phyloP scores from a whole-genome alignment of 202 grass and related monocot genomes.

The Dendrocalamus latiflorus region DNA sequence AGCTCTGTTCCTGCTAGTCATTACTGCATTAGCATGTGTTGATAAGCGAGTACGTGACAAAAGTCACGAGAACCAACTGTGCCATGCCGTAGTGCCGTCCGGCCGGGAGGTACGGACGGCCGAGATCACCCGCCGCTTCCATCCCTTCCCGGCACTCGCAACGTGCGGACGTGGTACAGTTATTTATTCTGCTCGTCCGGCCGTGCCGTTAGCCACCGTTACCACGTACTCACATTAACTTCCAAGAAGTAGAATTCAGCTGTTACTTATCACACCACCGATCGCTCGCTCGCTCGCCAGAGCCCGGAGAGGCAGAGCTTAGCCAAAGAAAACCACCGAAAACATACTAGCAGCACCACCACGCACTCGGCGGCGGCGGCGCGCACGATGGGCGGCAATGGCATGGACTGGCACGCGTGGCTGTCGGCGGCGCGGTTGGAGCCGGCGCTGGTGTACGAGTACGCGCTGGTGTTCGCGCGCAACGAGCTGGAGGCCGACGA shows the following conservation, averaged over 20 bases:
- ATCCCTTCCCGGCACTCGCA: not conserved
- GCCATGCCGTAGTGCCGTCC: not conserved
- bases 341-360: not conserved
- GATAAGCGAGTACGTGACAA: constrained; percentile 14
- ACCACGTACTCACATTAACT: not conserved
- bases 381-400: not conserved
- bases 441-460: constrained; percentile 50
- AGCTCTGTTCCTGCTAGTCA: not conserved
- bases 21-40: not conserved
- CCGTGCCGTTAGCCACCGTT: not conserved
- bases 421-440: constrained; percentile 60
- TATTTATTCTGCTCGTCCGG: not conserved
- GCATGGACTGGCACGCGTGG: constrained; percentile 92
- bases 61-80: constrained; percentile 32
- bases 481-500: constrained; percentile 92
- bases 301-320: not conserved
- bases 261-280: not conserved
- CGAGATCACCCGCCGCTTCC: not conserved
- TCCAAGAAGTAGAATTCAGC: not conserved
- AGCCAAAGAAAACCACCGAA: not conserved
- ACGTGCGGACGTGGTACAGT: not conserved
- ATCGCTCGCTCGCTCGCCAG: not conserved
- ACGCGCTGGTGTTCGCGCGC: constrained; percentile 59
- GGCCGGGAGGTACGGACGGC: not conserved
- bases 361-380: not conserved